Base-by-base conservation (phyloP, 2,329 filamentous ascomycete genomes). In the Nemania sp. region DNA sequence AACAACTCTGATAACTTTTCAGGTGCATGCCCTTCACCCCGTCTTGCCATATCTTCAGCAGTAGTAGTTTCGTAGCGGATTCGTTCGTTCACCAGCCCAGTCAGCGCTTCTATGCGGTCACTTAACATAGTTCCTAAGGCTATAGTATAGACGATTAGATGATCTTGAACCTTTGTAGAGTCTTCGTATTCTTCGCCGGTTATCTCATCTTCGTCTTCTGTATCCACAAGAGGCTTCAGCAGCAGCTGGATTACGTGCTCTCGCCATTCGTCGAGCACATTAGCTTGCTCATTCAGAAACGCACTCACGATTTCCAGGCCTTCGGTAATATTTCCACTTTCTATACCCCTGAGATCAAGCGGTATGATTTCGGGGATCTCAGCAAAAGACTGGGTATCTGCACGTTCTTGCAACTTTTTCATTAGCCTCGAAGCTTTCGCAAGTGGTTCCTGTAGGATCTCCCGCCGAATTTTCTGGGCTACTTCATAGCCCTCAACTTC, bases 111-210 rank as follows among this genome's bases (percentile, higher is more conserved):
- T 64, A 89, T 86, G 12, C 94, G 87, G 75, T 98, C 93, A 6
- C 91, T 88, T 58, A 95, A 84, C 49, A 89, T 81, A 0, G 90
- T 86, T 60, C 91, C 84, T 29, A 97, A 79, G 9, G 86, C 87
- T 71, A 92, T 87, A 59, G 96, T 89, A 70, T 96, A 96, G 6
- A 90, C 90, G 75, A 94, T 91, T 43, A 97, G 84, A 71, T 96
- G 87, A 63, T 97, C 94, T 75, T 98, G 94, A 47, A 89, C 84
- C 73, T 91, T 91, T 0, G 92, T 91, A 0, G 94, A 96, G 34
- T 90, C 86, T 67, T 92, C 90, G 64, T 97, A 95, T 73, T 98
- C 95, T 60, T 97, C 89, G 21, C 95, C 95, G 11, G 92, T 94
- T 2, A 87, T 83, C 59, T 96, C 91, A 10, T 83, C 76, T 15